Base-by-base conservation (phyloP, 805 yeast species). In the Kodamaea fukazawae region DNA sequence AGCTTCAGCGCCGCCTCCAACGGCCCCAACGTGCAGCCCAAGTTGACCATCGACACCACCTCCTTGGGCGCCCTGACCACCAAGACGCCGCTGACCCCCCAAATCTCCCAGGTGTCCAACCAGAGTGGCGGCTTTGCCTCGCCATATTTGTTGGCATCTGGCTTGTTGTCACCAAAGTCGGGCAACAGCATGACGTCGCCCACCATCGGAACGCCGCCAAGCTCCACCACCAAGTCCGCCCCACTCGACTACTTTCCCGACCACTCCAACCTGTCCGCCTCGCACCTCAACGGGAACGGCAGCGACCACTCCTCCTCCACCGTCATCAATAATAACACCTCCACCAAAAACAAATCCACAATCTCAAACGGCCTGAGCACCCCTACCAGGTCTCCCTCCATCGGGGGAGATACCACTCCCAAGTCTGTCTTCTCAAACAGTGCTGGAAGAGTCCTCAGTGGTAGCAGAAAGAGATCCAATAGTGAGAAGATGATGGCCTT, bases 61-160 rank as follows among this genome's bases (percentile, higher is more conserved):
- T 14, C 39, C n/a, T 42, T 8, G 46, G 54, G 32, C 37, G 49
- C 26, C 28, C 47, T 47, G 39, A 44, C 40, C 22, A 41, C 46
- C 14, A 31, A 56, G 18, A 60, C 70, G 3, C 74, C 76, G 1
- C 51, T 61, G 14, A 66, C 75, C 1, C 68, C 73, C 2, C 70
- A 65, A 25, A 51, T 27, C 40, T 51, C 57, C 5, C 38, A 38
- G 16, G 36, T 45, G 18, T 29, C 48, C 7, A 38, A 32, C 17
- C 53, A 51, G 32, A 20, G 23, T 8, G 55, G 58, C 27, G 87
- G 87, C 0, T 76, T 83, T 55, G 73, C 82, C 0, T 81, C 88
- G 5, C 88, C 89, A 2, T 83, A 80, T 48, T 64, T 81, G 33
- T 58, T 81, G 43, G 84, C 86, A 0, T 76, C 85, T 0, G 86